These are phyloP conservation scores for Candida nitratophila DNA, from an alignment of 805 yeast species.

Conservation along the genomic window DNA sequence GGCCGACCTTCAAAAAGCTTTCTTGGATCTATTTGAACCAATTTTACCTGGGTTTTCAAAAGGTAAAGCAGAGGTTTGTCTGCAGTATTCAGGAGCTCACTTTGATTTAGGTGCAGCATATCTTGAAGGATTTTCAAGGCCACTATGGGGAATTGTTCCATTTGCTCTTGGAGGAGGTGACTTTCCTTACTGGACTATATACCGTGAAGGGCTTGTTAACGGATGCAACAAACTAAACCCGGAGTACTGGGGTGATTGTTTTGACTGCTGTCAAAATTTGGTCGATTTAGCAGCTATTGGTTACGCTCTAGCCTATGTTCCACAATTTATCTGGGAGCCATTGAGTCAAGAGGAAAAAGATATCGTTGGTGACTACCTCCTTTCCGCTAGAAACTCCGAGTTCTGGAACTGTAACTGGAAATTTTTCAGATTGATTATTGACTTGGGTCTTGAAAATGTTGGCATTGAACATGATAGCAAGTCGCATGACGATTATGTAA, in stretches of 20 bases:
- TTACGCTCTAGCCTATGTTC: slow-evolving; percentile 16
- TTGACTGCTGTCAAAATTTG: slow-evolving; percentile 17
- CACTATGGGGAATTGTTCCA: slow-evolving; percentile 26
- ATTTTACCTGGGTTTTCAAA: background rate
- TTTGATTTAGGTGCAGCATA: slow-evolving; percentile 18
- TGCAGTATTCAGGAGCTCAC: slow-evolving; percentile 17
- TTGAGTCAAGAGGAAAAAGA: slow-evolving; percentile 11
- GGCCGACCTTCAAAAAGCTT: background rate
- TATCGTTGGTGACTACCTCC: slow-evolving; percentile 13
- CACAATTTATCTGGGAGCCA: slow-evolving; percentile 23
- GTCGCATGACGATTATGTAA: slow-evolving; percentile 11
- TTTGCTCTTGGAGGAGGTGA: slow-evolving; percentile 11
- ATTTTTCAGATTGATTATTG: slow-evolving; percentile 23
- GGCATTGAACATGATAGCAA: slow-evolving; percentile 11
- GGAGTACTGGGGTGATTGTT: slow-evolving; percentile 23
- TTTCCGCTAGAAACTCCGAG: slow-evolving; percentile 10
- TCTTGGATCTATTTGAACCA: background rate
- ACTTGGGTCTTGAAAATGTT: slow-evolving; percentile 18
- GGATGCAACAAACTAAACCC: slow-evolving; percentile 21
- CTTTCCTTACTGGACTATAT: slow-evolving; percentile 19
- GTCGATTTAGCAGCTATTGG: slow-evolving; percentile 26
- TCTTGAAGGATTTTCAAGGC: slow-evolving; percentile 24
- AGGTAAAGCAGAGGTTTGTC: slow-evolving; percentile 18
- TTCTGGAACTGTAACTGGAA: slow-evolving; percentile 21
- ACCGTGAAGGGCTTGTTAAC: slow-evolving; percentile 17